A percentile compares a stretch with the other conserved stretches of the same genome.
Conservation (phyloP, 2,329 filamentous ascomycete species). For the Oidium heveae region DNA sequence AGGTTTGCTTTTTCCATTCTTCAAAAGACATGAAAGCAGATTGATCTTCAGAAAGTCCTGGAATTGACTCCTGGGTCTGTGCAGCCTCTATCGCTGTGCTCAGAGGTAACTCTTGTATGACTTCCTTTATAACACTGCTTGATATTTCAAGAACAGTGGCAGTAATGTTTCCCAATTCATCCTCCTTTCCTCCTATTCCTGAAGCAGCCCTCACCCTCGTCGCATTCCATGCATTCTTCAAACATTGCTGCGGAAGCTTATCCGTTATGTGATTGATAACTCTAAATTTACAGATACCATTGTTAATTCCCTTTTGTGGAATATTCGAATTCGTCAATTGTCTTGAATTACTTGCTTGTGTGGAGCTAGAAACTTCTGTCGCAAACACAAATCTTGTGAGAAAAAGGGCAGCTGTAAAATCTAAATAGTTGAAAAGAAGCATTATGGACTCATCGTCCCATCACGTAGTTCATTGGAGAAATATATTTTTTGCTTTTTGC, state of each 20-base stretch:
- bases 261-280: slow-evolving; percentile 16
- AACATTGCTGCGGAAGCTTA: slow-evolving; percentile 13
- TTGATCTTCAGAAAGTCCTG: slow-evolving; percentile 19
- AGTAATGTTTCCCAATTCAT: background rate
- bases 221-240: slow-evolving; percentile 11
- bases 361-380: background rate
- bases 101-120: background rate
- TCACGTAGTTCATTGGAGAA: too few species aligned
- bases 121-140: background rate
- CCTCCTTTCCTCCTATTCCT: background rate
- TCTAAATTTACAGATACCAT: slow-evolving; percentile 12
- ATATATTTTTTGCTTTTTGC: too few species aligned
- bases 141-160: background rate
- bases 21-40: slow-evolving; percentile 87
- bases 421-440: background rate
- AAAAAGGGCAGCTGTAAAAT: background rate
- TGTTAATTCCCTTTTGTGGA: background rate
- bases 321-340: background rate
- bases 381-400: background rate
- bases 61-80: background rate
- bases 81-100: background rate
- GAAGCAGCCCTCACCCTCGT: slow-evolving; percentile 4
- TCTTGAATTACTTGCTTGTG: background rate
- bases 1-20: slow-evolving; percentile 89
- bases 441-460: background rate